Percentiles rank a stretch among this genome's conserved stretches.
phyloP scores from a whole-genome alignment of 208 protist genomes.

The Leishmania lainsoni region DNA sequence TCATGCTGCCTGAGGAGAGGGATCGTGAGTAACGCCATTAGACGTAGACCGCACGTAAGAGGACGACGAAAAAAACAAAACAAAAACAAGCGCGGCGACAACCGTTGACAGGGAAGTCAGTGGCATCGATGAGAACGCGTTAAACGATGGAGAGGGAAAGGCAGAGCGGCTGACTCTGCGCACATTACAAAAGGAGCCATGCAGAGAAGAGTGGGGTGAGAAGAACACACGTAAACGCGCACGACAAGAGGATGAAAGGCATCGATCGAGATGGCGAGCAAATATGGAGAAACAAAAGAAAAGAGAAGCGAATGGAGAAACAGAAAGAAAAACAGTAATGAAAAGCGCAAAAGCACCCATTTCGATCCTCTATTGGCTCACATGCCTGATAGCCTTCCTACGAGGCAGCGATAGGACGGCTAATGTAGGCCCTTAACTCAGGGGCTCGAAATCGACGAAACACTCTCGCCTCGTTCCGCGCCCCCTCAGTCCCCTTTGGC shows the following conservation, averaged over 20 bases:
- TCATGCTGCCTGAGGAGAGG: neutral
- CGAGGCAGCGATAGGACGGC: too few relatives aligned
- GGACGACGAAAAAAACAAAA: neutral
- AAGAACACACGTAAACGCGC: neutral
- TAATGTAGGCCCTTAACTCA: too few relatives aligned
- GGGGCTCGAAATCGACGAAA: too few relatives aligned
- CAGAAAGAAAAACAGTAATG: neutral
- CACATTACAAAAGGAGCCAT: neutral
- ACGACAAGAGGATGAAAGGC: neutral
- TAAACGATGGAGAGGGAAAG: too few relatives aligned
- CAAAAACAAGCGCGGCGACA: too few relatives aligned
- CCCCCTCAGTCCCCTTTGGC: too few relatives aligned
- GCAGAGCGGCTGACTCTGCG: too few relatives aligned
- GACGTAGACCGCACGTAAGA: neutral
- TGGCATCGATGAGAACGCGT: too few relatives aligned
- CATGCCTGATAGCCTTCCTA: neutral
- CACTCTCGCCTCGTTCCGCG: too few relatives aligned
- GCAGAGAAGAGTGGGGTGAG: neutral
- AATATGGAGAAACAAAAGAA: neutral
- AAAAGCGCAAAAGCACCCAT: neutral
- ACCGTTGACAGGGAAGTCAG: too few relatives aligned
- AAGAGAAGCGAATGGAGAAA: neutral
- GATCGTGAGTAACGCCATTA: neutral
- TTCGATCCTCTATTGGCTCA: neutral
- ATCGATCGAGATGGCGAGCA: neutral